Conservation (phyloP, 805 yeast genomes). For the Ogataea paraovalis region DNA sequence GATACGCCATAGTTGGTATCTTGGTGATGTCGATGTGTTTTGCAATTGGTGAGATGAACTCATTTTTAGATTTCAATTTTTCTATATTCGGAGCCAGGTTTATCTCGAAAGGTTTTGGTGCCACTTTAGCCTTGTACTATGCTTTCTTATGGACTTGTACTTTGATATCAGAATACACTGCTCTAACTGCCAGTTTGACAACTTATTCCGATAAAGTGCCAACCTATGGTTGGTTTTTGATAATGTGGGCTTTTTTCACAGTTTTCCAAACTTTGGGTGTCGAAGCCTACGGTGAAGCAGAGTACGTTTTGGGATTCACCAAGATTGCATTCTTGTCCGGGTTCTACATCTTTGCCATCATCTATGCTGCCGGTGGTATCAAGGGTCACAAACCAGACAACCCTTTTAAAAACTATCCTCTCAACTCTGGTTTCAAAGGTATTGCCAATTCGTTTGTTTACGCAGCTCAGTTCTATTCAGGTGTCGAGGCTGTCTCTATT, state of each 20-base stretch:
- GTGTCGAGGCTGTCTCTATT: slow-evolving; percentile 53
- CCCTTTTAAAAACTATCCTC: slow-evolving; percentile 31
- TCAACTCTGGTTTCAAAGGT: slow-evolving; percentile 47
- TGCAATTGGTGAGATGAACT: slow-evolving; percentile 52
- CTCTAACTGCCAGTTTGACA: slow-evolving; percentile 45
- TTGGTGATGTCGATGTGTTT: slow-evolving; percentile 53
- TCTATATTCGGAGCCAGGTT: slow-evolving; percentile 48
- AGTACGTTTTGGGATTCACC: slow-evolving; percentile 47
- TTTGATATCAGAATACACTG: slow-evolving; percentile 51
- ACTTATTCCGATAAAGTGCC: slow-evolving; percentile 52
- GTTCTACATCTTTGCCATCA: slow-evolving; percentile 47
- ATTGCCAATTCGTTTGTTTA: slow-evolving; percentile 53
- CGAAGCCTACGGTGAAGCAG: slow-evolving; percentile 53
- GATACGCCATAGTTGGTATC: slow-evolving; percentile 50
- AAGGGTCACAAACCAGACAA: slow-evolving; percentile 29
- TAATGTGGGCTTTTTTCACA: slow-evolving; percentile 49
- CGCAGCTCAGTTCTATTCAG: slow-evolving; percentile 57
- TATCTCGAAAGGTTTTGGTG: slow-evolving; percentile 55
- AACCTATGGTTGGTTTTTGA: slow-evolving; percentile 50
- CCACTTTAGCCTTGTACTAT: slow-evolving; percentile 50
- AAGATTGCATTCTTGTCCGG: slow-evolving; percentile 44
- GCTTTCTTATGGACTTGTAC: slow-evolving; percentile 55
- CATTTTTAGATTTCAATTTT: slow-evolving; percentile 51
- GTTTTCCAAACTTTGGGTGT: slow-evolving; percentile 50
- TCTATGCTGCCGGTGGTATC: slow-evolving; percentile 41